These are phyloP conservation scores for Wickerhamiella occidentalis DNA, from an alignment of 805 yeast species.

Conservation along the genomic window DNA sequence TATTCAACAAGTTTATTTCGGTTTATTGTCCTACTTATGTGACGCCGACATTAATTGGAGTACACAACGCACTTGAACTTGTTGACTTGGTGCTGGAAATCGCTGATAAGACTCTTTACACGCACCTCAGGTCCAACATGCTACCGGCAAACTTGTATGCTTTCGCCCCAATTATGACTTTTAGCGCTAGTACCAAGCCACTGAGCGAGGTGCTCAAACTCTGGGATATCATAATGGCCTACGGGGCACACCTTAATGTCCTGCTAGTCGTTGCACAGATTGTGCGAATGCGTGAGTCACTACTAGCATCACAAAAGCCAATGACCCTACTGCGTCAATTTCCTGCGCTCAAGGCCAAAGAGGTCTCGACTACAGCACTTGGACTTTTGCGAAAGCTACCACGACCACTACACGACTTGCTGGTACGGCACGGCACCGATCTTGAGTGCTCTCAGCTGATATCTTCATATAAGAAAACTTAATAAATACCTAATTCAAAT, in stretches of 20 bases:
- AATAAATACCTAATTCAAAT: slow-evolving; percentile 34
- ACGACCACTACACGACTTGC: slow-evolving; percentile 45
- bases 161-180: slow-evolving; percentile 54
- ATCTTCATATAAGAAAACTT: background rate
- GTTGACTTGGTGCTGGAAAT: slow-evolving; percentile 62
- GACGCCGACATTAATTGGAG: slow-evolving; percentile 67
- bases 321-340: slow-evolving; percentile 63
- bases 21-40: slow-evolving; percentile 66
- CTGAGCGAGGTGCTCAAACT: slow-evolving; percentile 57
- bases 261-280: slow-evolving; percentile 75
- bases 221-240: slow-evolving; percentile 88
- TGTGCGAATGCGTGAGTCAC: slow-evolving; percentile 49
- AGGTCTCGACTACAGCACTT: slow-evolving; percentile 63
- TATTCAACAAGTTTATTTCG: slow-evolving; percentile 51
- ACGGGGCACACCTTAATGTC: slow-evolving; percentile 80
- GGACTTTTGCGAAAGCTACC: slow-evolving; percentile 72
- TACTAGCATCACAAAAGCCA: slow-evolving; percentile 53
- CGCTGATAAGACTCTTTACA: slow-evolving; percentile 60
- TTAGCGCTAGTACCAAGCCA: slow-evolving; percentile 84
- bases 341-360: slow-evolving; percentile 59
- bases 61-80: slow-evolving; percentile 57
- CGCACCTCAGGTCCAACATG: slow-evolving; percentile 46
- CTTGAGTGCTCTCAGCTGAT: slow-evolving; percentile 5
- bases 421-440: slow-evolving; percentile 54
- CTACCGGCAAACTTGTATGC: slow-evolving; percentile 80